Conservation (phyloP, 2,329 filamentous ascomycete species). For the Colletotrichum costaricense region DNA sequence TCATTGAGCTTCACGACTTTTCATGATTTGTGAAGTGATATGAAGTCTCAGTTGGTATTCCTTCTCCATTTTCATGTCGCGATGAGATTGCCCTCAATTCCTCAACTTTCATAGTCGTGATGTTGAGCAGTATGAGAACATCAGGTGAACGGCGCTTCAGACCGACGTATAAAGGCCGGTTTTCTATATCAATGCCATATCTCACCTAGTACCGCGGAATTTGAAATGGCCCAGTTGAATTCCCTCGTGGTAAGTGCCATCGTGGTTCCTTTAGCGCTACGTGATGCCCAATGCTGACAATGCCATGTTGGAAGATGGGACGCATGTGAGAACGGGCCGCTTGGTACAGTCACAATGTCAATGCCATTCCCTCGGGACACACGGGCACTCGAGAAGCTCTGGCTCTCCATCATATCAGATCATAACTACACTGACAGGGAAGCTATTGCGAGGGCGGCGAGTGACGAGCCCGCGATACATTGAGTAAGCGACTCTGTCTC, state of each 20-base stretch:
- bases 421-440: not conserved
- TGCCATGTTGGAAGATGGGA: not conserved
- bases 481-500: too few relatives aligned
- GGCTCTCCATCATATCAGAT: not conserved
- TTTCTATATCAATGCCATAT: not conserved
- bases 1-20: not conserved
- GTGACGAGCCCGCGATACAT: not conserved
- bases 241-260: not conserved
- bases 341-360: not conserved
- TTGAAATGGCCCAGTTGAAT: not conserved
- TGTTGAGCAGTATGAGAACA: not conserved
- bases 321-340: not conserved
- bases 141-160: too few relatives aligned
- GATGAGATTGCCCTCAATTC: not conserved
- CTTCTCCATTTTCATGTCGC: not conserved
- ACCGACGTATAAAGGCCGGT: not conserved
- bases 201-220: rapidly evolving
- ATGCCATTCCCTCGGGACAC: not conserved
- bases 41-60: not conserved
- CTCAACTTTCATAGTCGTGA: not conserved
- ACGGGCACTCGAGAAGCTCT: not conserved
- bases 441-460: not conserved
- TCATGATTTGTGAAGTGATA: not conserved
- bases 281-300: not conserved
- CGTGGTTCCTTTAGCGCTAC: not conserved